Evolutionary conservation across 345 rosid genomes (phyloP).

Genomic region (Aquilaria yunnanensis): DNA sequence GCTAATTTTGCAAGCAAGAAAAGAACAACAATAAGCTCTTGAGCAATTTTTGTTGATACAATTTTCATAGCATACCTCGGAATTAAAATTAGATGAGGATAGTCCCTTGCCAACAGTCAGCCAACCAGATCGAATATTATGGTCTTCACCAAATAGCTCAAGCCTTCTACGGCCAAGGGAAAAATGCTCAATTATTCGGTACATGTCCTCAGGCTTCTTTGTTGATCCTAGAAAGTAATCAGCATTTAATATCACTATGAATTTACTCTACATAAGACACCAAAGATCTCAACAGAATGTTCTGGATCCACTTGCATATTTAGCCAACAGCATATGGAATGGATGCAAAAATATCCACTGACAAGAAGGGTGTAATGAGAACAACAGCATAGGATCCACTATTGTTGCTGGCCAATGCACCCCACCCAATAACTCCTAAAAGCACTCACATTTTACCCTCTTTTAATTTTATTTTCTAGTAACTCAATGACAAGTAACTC

Average conservation of each 20-base stretch:
- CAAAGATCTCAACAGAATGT: too few relatives aligned
- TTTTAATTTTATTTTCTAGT: not conserved
- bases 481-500: not conserved
- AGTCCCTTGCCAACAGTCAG: conserved; percentile 86
- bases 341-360: not conserved
- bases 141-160: conserved; percentile 98
- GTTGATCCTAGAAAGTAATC: conserved; percentile 65
- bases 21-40: not conserved
- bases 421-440: not conserved
- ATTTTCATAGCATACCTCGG: conserved; percentile 45
- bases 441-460: not conserved
- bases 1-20: not conserved
- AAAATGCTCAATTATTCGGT: conserved; percentile 92
- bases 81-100: conserved; percentile 79
- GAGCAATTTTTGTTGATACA: not conserved
- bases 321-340: not conserved
- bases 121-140: conserved; percentile 95
- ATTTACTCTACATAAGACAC: not conserved
- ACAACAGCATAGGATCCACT: conserved; percentile 1
- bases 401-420: not conserved
- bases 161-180: conserved; percentile 96
- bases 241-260: conserved; percentile 2
- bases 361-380: not conserved
- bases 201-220: conserved; percentile 98
- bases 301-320: too few relatives aligned